Evolutionary conservation across 495 filamentous ascomycete genomes (phyloP), one percentile per base, ranked within the genome.

Genomic region (Penicillium manginii): DNA sequence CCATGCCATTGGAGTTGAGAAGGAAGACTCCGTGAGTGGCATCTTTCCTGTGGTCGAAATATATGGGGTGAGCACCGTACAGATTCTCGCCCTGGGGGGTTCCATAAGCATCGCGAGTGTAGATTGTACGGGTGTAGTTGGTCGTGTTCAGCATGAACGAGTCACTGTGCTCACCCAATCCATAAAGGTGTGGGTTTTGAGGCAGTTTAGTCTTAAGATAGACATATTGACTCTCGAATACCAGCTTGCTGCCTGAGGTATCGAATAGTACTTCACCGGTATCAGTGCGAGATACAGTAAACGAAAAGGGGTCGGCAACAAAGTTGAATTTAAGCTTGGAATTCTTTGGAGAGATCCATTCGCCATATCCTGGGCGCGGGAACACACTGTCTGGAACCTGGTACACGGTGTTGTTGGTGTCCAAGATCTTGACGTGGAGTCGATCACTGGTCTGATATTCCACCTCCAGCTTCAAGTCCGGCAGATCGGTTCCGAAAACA

Each of bases 1-100:
- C 89, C 63, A 89, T 86, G 8, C 83, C 85, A 62, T 92, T 88
- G 14, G 83, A 77, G 64, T 84, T 85, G n/a, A 80, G 75, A 6
- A 76, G 66, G 60, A 79, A 85, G 0, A 84, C 79, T 43, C 83
- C 83, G 51, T 85, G 83, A 0, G 80, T 84, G 79, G 58, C 82
- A 80, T 53, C 78, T 57, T 33, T 77, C 80, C 59, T 33, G 54
- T 61, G 59, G 42, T 85, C 83, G 8, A 83, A 67, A 56, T 84
- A 85, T 50, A 84, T 77, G 0, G 83, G 82, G 61, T 83, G 79
- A 47, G 65, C 68, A 40, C 82, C 82, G 64, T 85, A 85, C 7
- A 85, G 66, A 54, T 84, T 84, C 10, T 67, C 53, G n/a, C 61
- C 49, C 46, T 60, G 56, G 45, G 61, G 64, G 7, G 57, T 59